Evolutionary conservation across 23 red algal species (phyloP).

Genomic region (Cyanidium caldarium): DNA sequence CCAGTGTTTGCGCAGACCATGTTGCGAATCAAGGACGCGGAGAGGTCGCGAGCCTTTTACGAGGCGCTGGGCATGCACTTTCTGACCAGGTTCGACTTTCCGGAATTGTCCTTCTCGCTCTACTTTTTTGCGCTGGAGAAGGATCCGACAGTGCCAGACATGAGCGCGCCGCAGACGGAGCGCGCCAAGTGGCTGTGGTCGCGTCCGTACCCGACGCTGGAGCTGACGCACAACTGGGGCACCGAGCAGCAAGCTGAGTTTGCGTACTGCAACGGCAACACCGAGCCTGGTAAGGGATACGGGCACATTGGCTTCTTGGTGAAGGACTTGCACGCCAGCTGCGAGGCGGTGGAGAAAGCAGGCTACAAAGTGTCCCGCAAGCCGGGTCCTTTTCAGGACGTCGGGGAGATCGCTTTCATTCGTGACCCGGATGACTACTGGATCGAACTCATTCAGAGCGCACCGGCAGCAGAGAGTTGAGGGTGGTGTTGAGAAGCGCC

Average conservation of each 20-base stretch:
- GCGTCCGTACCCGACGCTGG: conserved; percentile 66
- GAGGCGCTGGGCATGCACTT: conserved; percentile 57
- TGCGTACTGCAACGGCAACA: conserved; percentile 70
- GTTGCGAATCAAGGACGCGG: conserved; percentile 61
- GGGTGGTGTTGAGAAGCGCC: too few species aligned
- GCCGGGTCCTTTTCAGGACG: conserved; percentile 35
- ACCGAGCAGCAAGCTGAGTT: conserved; percentile 25
- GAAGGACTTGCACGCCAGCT: conserved; percentile 16
- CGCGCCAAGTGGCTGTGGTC: conserved; percentile 83
- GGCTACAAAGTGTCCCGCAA: conserved; percentile 14
- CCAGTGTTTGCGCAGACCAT: conserved; percentile 93
- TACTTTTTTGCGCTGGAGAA: conserved; percentile 75
- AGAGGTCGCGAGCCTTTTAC: conserved; percentile 43
- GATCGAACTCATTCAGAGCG: conserved; percentile 29
- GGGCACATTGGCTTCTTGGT: conserved; percentile 61
- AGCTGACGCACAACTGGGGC: conserved; percentile 92
- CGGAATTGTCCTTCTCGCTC: conserved; percentile 68
- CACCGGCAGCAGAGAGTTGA: background rate
- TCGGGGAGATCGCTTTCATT: conserved; percentile 41
- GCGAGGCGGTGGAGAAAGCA: conserved; percentile 9
- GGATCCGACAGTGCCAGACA: conserved; percentile 8
- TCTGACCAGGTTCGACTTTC: conserved; percentile 84
- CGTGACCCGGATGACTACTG: conserved; percentile 65
- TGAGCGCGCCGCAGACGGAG: conserved; percentile 26
- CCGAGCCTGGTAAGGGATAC: conserved; percentile 32